Evolutionary conservation across 257 asterid species (phyloP).

Genomic region (Penstemon davidsonii): DNA sequence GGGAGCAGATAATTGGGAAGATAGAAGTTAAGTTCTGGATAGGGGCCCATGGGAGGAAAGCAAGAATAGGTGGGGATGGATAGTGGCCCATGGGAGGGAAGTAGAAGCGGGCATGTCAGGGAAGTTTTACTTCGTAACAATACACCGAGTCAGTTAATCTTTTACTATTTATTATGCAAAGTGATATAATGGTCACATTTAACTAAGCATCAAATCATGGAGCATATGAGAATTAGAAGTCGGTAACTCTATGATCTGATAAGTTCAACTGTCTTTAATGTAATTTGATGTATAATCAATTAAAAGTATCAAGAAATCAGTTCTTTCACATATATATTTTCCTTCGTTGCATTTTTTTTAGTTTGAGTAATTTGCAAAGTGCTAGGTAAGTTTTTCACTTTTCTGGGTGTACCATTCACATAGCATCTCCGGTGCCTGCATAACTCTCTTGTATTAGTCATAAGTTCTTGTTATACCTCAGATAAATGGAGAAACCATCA

Average conservation of each 20-base stretch:
- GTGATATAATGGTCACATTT: neutral
- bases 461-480: constrained; percentile 15
- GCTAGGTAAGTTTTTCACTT: neutral
- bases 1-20: neutral
- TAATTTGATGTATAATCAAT: neutral
- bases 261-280: neutral
- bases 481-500: constrained; percentile 13
- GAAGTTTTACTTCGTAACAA: neutral
- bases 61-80: constrained; percentile 10
- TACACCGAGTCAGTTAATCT: neutral
- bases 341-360: neutral
- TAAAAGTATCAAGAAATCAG: neutral
- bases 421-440: neutral
- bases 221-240: neutral
- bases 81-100: constrained; percentile 13
- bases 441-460: constrained; percentile 6
- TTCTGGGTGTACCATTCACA: too few species aligned
- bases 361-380: constrained; percentile 2
- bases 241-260: neutral
- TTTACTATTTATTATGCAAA: neutral
- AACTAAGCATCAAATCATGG: neutral
- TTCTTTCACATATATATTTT: neutral
- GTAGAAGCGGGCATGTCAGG: constrained; percentile 12
- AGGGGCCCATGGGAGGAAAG: constrained; percentile 13
- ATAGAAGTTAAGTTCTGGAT: neutral